Conservation (phyloP, 179 eudicot genomes). For the Amaranthus tricolor region DNA sequence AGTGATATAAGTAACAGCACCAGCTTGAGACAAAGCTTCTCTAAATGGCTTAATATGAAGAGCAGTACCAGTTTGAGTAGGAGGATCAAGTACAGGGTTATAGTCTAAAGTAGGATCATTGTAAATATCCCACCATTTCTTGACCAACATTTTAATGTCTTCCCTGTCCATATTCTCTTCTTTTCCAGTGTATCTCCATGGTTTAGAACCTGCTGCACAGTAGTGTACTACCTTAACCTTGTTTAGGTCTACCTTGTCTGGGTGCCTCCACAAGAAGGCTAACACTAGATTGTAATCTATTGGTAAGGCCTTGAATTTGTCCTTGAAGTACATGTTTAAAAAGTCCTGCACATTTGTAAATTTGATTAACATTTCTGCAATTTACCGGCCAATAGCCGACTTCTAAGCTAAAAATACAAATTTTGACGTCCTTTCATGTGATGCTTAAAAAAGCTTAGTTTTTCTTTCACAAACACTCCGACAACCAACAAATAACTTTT, state of each 20-base stretch:
- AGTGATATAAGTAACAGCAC: conserved; percentile 29
- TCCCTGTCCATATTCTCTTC: conserved; percentile 80
- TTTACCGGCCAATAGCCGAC: no score
- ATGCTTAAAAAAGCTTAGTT: no score
- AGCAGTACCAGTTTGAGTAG: neutral
- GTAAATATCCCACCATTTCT: conserved; percentile 74
- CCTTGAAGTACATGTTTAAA: conserved; percentile 59
- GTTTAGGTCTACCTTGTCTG: conserved; percentile 63
- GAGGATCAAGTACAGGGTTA: conserved; percentile 9
- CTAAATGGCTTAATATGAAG: conserved; percentile 33
- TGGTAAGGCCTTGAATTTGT: conserved; percentile 59
- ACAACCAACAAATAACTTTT: no score
- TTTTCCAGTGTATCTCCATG: conserved; percentile 72
- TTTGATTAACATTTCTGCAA: neutral
- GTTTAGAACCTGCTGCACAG: conserved; percentile 75
- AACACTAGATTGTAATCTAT: conserved; percentile 60
- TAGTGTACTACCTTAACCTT: conserved; percentile 75
- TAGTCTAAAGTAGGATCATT: conserved; percentile 47
- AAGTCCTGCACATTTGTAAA: conserved; percentile 44
- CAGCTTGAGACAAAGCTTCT: conserved; percentile 42
- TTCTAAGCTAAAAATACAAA: no score
- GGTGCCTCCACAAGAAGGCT: conserved; percentile 80
- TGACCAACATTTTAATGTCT: conserved; percentile 65
- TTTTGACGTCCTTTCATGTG: no score
- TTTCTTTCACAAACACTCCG: no score